Evolutionary conservation across 352 stramenopile genomes (phyloP), one percentile per base, ranked within the genome.

Genomic region (Halophytophthora batemanensis): DNA sequence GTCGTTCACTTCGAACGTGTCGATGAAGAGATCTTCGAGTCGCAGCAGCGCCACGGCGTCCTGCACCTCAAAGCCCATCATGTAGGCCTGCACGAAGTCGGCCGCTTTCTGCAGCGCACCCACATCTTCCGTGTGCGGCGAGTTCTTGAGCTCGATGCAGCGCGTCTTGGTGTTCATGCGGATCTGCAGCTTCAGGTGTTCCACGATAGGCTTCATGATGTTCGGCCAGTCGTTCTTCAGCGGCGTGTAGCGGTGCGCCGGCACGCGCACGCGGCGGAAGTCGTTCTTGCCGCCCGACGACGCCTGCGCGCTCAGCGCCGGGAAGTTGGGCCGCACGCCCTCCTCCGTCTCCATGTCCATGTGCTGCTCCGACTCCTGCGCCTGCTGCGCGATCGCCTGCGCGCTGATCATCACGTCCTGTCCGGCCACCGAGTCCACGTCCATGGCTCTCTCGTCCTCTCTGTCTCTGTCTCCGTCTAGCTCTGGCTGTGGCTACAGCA

Each of bases 1-100:
- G 63, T 98, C 96, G 31, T 96, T 98, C 15, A 98, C 90, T 62
- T 99, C 90, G 60, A 99, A 99, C 38, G 90, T 98, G 71, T 99
- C 97, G 56, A 95, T 90, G 59, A 93, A 99, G 42, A 99, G 71
- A 67, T 99, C 97, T 64, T 99, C 97, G 41, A 99, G 83, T 71
- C 97, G 90, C 56, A 99, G 76, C 45, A 99, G 72, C 19, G 97
- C 97, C 21, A 99, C 92, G 0, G 93, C 91, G 57, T 98, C 93
- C 65, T 97, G 86, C 33, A 99, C 95, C 56, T 99, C 97, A 58
- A 99, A 99, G 43, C 97, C 97, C 79, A 99, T 94, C 94, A 99
- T 98, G 71, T 99, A 99, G 23, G 97, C 97, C 60, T 96, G 86
- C 28, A 99, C 89, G 61, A 99, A 99, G 79, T 99, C 96, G 0